Evolutionary conservation across 768 basidiomycete genomes (phyloP), one percentile per base, ranked within the genome.

Genomic region (Trametes cingulata): DNA sequence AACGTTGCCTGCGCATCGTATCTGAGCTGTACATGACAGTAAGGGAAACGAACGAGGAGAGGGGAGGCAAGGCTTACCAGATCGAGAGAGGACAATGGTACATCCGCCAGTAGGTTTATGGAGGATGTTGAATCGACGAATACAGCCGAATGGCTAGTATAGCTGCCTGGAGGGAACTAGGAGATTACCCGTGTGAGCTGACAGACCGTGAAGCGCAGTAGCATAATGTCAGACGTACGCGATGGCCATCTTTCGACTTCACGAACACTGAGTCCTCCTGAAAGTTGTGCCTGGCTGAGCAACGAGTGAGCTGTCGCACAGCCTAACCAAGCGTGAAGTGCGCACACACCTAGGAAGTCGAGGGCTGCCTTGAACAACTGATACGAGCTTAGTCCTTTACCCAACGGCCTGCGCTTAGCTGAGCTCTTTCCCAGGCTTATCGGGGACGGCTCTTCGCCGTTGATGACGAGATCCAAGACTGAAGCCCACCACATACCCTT

Each of bases 311-410:
- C 22, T 62, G 40, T 14, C 22, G 19, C 27, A 9, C 20, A 29
- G 0, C 24, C n/a, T 20, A 33, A 5, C 2, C 6, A 8, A 39
- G 10, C n/a, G n/a, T n/a, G 6, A 9, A 22, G 50, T n/a, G 25
- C 2, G 69, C 87, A 63, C 87, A 63, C 68, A 94, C 94, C 83
- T 22, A 98, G 71, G 68, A 95, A 88, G 70, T 95, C 91, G 65
- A 96, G 74, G 0, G 85, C 87, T 35, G 90, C 93, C 65, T 89
- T 84, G 72, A 98, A 89, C 27, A 96, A 78, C 69, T 95, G 94
- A 74, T 96, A 97, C 20, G 91, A 91, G 61, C 92, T 95, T 65
- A 98, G 70, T 1, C 93, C 91, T 56, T 81, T 84, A 6, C 93
- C 95, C 2, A 95, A 69, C 0, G 86, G 81, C 67, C 79, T 85